These are phyloP conservation scores for Penicillium griseofulvum DNA, from an alignment of 2,329 filamentous ascomycete genomes.

Conservation along the genomic window DNA sequence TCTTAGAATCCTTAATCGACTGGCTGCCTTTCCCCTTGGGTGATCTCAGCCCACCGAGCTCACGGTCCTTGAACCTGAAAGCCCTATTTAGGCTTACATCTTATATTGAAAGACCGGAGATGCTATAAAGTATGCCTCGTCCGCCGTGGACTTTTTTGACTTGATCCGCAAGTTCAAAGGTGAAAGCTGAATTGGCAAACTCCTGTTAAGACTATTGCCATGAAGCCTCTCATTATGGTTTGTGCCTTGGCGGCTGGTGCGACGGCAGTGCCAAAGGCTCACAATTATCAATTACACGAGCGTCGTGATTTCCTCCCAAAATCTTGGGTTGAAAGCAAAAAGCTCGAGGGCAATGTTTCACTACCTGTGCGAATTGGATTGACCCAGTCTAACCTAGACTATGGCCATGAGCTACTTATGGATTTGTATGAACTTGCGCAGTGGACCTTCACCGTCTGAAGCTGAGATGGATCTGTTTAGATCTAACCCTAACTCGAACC, in stretches of 20 bases:
- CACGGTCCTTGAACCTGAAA: not conserved
- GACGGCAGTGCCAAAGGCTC: conserved; percentile 23
- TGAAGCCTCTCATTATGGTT: conserved; percentile 26
- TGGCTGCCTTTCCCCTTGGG: conserved; percentile 4
- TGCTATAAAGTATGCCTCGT: not conserved
- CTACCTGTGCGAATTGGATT: conserved; percentile 30
- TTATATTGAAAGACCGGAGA: not conserved
- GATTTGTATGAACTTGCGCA: conserved; percentile 25
- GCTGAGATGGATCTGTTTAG: conserved; percentile 13
- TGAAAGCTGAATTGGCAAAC: not conserved
- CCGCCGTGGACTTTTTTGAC: not conserved
- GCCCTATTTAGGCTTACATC: conserved; percentile 11
- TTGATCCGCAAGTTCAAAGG: not conserved
- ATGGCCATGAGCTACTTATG: conserved; percentile 31
- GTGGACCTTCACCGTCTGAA: not conserved
- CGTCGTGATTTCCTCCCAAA: conserved; percentile 28
- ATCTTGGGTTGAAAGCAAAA: conserved; percentile 28
- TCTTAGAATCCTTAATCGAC: conserved; percentile 17
- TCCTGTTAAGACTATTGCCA: conserved; percentile 5
- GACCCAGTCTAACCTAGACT: conserved; percentile 29
- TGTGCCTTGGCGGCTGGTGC: conserved; percentile 18
- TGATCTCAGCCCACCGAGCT: conserved; percentile 1
- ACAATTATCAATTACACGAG: conserved; percentile 32
- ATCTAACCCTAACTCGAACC: conserved; percentile 37
- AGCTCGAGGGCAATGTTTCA: conserved; percentile 18